Base-by-base conservation (phyloP, 345 rosid species). In the Dipteronia dyeriana region DNA sequence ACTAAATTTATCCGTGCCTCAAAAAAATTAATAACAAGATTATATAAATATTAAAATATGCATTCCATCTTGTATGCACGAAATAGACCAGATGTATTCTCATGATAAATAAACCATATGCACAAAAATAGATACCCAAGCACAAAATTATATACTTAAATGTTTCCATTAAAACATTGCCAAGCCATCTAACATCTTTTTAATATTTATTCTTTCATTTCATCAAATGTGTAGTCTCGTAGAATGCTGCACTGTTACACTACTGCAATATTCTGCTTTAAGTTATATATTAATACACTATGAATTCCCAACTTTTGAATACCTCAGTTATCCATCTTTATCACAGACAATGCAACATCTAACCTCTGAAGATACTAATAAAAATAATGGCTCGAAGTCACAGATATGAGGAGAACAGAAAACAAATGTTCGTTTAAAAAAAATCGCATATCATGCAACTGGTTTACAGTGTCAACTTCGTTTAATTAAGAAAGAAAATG, bases 201-300 rank as follows among this genome's bases (percentile, higher is more conserved):
- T 54, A 3, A 53, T 57, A 23, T 63, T 26, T 3, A 14, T 3
- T 1, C 16, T 34, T 6, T 61, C n/a, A 38, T 1, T 22, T 61
- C n/a, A 22, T 16, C 16, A 25, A 49, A 19, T 53, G 11, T 70
- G 2, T 29, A 1, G 61, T 70, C 39, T 53, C 22, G 25, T 2
- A 6, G n/a, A 23, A 54, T 47, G 57, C 31, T 53, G 63, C 74
- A 71, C 16, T 39, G 22, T 71, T n/a, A n/a, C 41, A 41, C 70
- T 39, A 38, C 26, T 19, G 25, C 13, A 38, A 66, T 66, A 4
- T 39, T 45, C 13, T 67, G 53, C 53, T n/a, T 45, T 9, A 12
- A 20, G 49, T 67, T 41, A 41, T 39, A n/a, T n/a, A 41, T 45
- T 45, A 45, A 20, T 7, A 59, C 4, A 5, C 5, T 53, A 53